phyloP scores from a whole-genome alignment of 345 rosid genomes.

The Lumnitzera racemosa region DNA sequence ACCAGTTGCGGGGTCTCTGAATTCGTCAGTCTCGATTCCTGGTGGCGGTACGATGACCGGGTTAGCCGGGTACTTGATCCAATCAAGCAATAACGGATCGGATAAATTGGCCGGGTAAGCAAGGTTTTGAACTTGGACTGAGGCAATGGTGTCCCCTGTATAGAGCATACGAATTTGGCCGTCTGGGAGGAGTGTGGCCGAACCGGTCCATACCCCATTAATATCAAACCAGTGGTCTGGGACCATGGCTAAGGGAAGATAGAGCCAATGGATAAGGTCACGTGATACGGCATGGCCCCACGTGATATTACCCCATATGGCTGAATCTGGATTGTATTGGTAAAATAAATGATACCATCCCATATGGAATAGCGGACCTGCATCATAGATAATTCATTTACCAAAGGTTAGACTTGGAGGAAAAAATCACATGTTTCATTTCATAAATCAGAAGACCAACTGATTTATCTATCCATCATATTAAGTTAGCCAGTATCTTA shows the following conservation, averaged over 20 bases:
- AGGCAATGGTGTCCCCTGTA: slow-evolving; percentile 57
- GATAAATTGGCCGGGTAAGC: slow-evolving; percentile 74
- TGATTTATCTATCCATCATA: too few species aligned
- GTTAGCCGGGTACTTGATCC: slow-evolving; percentile 69
- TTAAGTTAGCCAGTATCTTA: too few species aligned
- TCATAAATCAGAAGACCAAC: background rate
- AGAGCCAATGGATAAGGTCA: slow-evolving; percentile 89
- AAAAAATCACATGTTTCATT: background rate
- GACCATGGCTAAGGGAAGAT: slow-evolving; percentile 70
- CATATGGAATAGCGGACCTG: slow-evolving; percentile 71
- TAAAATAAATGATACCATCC: slow-evolving; percentile 97
- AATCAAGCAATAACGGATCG: slow-evolving; percentile 79
- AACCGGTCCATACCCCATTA: slow-evolving; percentile 89
- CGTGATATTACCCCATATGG: slow-evolving; percentile 89
- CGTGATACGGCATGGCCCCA: slow-evolving; percentile 93
- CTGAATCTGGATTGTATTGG: slow-evolving; percentile 87
- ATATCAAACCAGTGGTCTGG: slow-evolving; percentile 75
- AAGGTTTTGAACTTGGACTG: slow-evolving; percentile 77
- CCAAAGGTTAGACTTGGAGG: background rate
- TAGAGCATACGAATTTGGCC: slow-evolving; percentile 73
- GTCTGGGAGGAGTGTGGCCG: slow-evolving; percentile 65
- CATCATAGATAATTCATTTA: background rate
- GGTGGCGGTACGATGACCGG: slow-evolving; percentile 74
- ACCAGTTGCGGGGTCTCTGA: slow-evolving; percentile 86
- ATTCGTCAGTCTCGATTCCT: slow-evolving; percentile 47